phyloP scores from a whole-genome alignment of 257 asterid species.

The Hygrophila difformis region DNA sequence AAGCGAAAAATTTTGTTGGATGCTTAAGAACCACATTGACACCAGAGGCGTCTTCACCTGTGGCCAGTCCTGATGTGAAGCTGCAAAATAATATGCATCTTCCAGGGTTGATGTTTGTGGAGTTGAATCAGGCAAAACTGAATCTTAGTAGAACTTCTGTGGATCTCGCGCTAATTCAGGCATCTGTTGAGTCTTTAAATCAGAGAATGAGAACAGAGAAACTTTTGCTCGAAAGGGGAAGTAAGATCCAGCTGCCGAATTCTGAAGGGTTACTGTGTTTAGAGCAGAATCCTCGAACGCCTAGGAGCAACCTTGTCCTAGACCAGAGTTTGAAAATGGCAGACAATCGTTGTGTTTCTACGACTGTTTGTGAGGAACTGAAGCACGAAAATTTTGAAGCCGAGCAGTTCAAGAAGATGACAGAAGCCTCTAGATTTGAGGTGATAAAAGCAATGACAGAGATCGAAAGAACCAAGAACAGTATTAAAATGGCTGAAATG shows the following conservation, averaged over 20 bases:
- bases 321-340: constrained; percentile 4
- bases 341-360: constrained; percentile 6
- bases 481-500: constrained; percentile 73
- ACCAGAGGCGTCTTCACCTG: constrained; percentile 45
- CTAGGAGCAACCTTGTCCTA: constrained; percentile 6
- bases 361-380: constrained; percentile 14
- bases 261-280: constrained; percentile 10
- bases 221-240: constrained; percentile 21
- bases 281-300: constrained; percentile 10
- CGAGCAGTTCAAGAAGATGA: constrained; percentile 63
- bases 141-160: constrained; percentile 57
- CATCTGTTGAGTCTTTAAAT: constrained; percentile 74
- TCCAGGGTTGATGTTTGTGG: constrained; percentile 38
- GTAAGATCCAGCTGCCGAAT: constrained; percentile 15
- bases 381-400: constrained; percentile 32
- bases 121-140: constrained; percentile 56
- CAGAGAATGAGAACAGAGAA: constrained; percentile 45
- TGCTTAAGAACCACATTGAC: constrained; percentile 18
- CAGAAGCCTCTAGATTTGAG: constrained; percentile 62
- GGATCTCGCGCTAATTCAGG: constrained; percentile 69
- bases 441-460: constrained; percentile 62
- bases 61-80: constrained; percentile 26
- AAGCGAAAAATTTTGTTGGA: neutral
- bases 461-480: constrained; percentile 55
- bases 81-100: constrained; percentile 5